Percentiles rank a stretch among this genome's conserved stretches.
Evolutionary conservation across 2,329 filamentous ascomycete species (phyloP).

Genomic region (Aspergillus sergii): DNA sequence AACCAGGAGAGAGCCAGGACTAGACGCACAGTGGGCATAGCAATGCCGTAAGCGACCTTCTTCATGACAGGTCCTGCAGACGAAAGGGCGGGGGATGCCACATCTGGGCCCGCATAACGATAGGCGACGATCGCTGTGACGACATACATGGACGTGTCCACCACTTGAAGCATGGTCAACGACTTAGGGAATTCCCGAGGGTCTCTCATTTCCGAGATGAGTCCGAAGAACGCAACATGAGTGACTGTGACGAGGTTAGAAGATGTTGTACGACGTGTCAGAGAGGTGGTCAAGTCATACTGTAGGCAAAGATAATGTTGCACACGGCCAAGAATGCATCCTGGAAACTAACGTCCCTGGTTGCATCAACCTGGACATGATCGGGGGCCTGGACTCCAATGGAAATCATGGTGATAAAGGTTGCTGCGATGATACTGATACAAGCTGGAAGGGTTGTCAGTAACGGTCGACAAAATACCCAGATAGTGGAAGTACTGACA

Average conservation of each 20-base stretch:
- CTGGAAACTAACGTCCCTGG: slow-evolving; percentile 49
- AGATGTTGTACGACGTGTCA: not conserved
- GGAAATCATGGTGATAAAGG: slow-evolving; percentile 67
- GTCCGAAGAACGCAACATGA: slow-evolving; percentile 67
- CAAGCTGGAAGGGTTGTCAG: slow-evolving; percentile 50
- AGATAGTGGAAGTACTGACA: slow-evolving; percentile 42
- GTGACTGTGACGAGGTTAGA: slow-evolving; percentile 39
- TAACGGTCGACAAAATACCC: not conserved
- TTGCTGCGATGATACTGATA: slow-evolving; percentile 63
- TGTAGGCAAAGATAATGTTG: slow-evolving; percentile 72
- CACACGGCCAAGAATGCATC: slow-evolving; percentile 62
- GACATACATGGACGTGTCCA: slow-evolving; percentile 65
- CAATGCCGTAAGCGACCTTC: slow-evolving; percentile 69
- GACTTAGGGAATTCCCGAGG: slow-evolving; percentile 64
- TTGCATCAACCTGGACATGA: slow-evolving; percentile 36
- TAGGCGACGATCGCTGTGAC: slow-evolving; percentile 69
- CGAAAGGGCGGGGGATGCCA: slow-evolving; percentile 67
- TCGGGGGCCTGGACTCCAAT: slow-evolving; percentile 58
- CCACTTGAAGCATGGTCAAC: slow-evolving; percentile 62
- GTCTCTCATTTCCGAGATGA: slow-evolving; percentile 65
- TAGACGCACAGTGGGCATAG: slow-evolving; percentile 59
- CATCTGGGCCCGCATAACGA: slow-evolving; percentile 62
- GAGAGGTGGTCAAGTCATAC: slow-evolving; percentile 27
- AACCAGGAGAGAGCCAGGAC: too few relatives aligned
- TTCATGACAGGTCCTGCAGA: slow-evolving; percentile 59